These are phyloP conservation scores for Pleodorina starrii DNA, from an alignment of 139 green algal genomes.

Conservation along the genomic window DNA sequence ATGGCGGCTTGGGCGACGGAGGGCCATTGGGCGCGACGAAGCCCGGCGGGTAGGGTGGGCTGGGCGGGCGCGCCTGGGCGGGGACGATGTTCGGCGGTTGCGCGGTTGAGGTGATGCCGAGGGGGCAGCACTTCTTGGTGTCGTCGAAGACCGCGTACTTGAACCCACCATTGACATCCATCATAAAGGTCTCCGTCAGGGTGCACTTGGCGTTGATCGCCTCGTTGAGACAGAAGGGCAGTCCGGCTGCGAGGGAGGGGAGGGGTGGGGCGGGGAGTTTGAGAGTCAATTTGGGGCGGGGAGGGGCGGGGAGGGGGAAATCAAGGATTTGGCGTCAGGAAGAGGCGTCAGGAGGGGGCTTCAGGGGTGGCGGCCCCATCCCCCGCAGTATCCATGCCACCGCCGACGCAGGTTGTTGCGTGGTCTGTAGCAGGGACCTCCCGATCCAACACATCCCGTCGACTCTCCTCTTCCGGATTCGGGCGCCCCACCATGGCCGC, in stretches of 20 bases:
- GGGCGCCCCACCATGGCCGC: no score
- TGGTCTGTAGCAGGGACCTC: no score
- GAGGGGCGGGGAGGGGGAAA: not conserved
- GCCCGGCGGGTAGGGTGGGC: not conserved
- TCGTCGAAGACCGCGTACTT: conserved; percentile 21
- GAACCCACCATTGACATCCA: not conserved
- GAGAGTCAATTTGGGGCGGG: not conserved
- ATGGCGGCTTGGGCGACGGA: not conserved
- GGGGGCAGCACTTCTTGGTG: not conserved
- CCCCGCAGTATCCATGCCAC: no score
- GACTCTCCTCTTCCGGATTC: no score
- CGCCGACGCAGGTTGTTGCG: no score
- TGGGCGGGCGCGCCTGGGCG: not conserved
- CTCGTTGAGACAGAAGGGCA: conserved; percentile 6
- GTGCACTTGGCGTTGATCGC: not conserved
- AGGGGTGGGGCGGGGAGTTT: not conserved
- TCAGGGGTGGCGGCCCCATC: no score
- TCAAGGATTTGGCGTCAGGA: no score
- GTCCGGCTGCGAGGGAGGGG: not conserved
- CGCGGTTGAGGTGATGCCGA: not conserved
- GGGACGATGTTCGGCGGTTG: not conserved
- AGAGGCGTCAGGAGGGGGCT: no score
- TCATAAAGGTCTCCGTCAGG: not conserved
- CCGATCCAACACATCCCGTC: no score
- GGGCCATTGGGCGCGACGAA: no score